Evolutionary conservation across 495 filamentous ascomycete genomes (phyloP).

Genomic region (Penicillium mononematosum): DNA sequence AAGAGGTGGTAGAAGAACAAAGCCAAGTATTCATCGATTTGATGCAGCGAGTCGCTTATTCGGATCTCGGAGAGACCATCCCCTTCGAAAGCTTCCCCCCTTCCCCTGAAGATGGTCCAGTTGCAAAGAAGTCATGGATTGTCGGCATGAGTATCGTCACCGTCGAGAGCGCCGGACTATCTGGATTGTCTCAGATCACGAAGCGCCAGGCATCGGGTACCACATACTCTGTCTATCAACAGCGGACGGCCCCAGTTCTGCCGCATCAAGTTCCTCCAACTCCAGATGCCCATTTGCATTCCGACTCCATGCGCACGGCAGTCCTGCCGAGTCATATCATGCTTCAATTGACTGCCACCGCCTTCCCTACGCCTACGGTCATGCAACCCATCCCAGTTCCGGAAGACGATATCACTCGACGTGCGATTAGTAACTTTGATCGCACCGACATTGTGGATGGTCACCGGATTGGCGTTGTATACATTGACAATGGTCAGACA

Average conservation of each 20-base stretch:
- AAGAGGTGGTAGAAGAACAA: conserved; percentile 81
- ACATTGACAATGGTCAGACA: conserved; percentile 80
- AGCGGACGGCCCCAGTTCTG: conserved; percentile 65
- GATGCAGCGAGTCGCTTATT: conserved; percentile 88
- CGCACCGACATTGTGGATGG: conserved; percentile 87
- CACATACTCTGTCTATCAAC: conserved; percentile 70
- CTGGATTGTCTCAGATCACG: conserved; percentile 75
- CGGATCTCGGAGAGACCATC: conserved; percentile 66
- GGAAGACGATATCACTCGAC: conserved; percentile 73
- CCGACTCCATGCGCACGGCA: conserved; percentile 40
- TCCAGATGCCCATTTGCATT: conserved; percentile 45
- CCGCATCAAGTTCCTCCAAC: conserved; percentile 61
- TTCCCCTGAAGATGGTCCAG: conserved; percentile 62
- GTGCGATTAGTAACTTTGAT: conserved; percentile 79
- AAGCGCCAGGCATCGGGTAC: conserved; percentile 84
- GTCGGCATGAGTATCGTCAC: conserved; percentile 85
- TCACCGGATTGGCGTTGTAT: conserved; percentile 93
- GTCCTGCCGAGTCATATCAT: conserved; percentile 79
- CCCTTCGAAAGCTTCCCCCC: conserved; percentile 56
- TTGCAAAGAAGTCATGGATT: conserved; percentile 76
- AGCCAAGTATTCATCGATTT: conserved; percentile 92
- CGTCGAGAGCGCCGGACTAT: conserved; percentile 72
- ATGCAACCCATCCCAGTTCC: conserved; percentile 75
- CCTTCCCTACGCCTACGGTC: conserved; percentile 67
- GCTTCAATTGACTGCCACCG: conserved; percentile 63